phyloP scores from a whole-genome alignment of 192 early-diverging fungal genomes.

The Oehlia diaphana region DNA sequence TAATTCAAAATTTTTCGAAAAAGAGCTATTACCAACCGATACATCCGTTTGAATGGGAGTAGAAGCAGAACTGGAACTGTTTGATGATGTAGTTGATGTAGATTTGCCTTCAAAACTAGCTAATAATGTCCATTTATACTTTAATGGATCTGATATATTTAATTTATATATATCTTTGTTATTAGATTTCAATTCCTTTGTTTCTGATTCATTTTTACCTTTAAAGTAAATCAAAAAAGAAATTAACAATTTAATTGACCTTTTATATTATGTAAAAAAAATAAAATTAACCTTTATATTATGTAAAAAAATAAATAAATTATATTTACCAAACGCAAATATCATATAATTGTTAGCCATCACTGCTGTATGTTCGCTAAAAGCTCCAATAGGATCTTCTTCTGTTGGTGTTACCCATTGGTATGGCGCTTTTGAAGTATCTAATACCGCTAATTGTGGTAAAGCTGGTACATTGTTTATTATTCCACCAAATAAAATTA shows the following conservation, averaged over 20 bases:
- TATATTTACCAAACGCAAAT: neutral
- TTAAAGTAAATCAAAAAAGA: too few relatives aligned
- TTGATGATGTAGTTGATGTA: neutral
- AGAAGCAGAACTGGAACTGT: neutral
- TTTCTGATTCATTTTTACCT: neutral
- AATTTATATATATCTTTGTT: conserved; percentile 2
- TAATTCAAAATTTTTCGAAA: neutral
- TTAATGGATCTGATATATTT: conserved; percentile 4
- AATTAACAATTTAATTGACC: neutral
- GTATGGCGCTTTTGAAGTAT: neutral
- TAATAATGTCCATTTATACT: conserved; percentile 3
- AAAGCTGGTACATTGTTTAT: neutral
- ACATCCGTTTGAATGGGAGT: neutral
- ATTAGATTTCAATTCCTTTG: too few relatives aligned
- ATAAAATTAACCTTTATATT: neutral
- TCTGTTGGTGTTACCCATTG: neutral
- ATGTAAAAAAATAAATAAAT: neutral
- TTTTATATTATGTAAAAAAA: neutral
- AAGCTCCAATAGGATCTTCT: neutral
- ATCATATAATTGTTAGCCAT: conserved; percentile 11
- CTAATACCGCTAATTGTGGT: neutral
- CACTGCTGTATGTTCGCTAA: neutral
- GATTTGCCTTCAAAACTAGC: neutral
- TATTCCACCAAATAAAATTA: neutral
- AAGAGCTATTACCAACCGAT: neutral